Evolutionary conservation across 2,329 filamentous ascomycete genomes (phyloP), one percentile per base, ranked within the genome.

Genomic region (Colletotrichum sp.): DNA sequence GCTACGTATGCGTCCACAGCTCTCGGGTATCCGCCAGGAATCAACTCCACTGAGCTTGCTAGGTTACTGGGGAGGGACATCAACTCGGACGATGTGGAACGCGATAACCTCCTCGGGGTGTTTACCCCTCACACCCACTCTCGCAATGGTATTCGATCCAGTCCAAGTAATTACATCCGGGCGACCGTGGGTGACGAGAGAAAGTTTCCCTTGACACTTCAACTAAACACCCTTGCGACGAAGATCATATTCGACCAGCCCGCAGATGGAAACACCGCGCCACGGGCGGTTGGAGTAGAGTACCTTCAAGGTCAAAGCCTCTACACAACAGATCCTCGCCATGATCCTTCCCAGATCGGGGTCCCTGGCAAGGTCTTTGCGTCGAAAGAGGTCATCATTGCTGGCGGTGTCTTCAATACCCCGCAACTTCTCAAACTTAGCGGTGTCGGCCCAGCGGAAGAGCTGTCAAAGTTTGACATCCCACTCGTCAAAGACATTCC

Each of bases 351-450:
- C 88, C 57, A 74, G 16, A 5, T 32, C 12, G 59, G 66, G 1
- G 57, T 39, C 1, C 60, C 52, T 16, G 28, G 74, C 52, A 79
- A 81, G 7, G 81, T 82, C 4, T 79, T 75, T 10, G 82, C 81
- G 10, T 80, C 79, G 36, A 83, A 83, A 26, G 89, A 90, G 77
- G 85, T 91, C 26, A 89, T 90, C 43, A 75, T 90, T 6, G 84
- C 86, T 0, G 88, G 86, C 1, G 89, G 89, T n/a, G 82, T 85
- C 5, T 88, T 89, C 80, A 88, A 89, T 78, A 86, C 86, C 5
- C 89, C 89, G 1, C 87, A 90, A 76, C 83, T 91, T 6, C 85
- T 91, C 5, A 88, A 89, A 81, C 83, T 90, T 0, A 89, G 87
- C 59, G 89, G 89, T 12, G 83, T 91, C 28, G 88, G 88, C 0